phyloP scores from a whole-genome alignment of 2,329 filamentous ascomycete genomes.

The Calonectria fujianensis region DNA sequence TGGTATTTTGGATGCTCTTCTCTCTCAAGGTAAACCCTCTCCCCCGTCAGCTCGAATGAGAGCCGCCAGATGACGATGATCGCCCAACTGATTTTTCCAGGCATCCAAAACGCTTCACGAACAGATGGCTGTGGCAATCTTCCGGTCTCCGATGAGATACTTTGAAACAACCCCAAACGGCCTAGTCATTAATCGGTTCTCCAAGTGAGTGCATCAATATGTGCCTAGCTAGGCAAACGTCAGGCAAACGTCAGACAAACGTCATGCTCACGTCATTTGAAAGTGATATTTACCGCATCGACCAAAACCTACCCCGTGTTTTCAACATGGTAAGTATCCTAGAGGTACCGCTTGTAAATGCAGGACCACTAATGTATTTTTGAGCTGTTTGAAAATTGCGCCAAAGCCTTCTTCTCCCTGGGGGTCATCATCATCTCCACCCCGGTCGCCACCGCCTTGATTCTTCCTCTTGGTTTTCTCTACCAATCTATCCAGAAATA shows the following conservation, averaged over 20 bases:
- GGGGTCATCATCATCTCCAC: neutral
- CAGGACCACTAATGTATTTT: neutral
- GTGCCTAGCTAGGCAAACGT: neutral
- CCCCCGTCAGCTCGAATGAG: neutral
- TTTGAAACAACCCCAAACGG: slow-evolving; percentile 30
- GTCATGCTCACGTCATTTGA: neutral
- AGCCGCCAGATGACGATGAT: neutral
- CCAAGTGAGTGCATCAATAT: slow-evolving; percentile 8
- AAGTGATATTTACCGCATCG: slow-evolving; percentile 30
- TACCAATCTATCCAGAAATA: slow-evolving; percentile 19
- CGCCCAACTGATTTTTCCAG: neutral
- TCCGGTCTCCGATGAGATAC: slow-evolving; percentile 27
- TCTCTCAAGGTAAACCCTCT: slow-evolving; percentile 4
- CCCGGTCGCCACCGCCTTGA: neutral
- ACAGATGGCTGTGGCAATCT: slow-evolving; percentile 20
- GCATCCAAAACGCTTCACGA: slow-evolving; percentile 29
- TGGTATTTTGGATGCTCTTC: slow-evolving; percentile 20
- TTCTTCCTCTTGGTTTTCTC: slow-evolving; percentile 15
- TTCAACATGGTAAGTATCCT: slow-evolving; percentile 9
- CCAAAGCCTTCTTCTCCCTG: slow-evolving; percentile 23
- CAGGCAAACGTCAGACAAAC: neutral
- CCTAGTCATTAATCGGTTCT: slow-evolving; percentile 19
- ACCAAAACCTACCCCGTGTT: slow-evolving; percentile 25
- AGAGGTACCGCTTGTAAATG: too few relatives aligned
- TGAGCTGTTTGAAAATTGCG: slow-evolving; percentile 22